Percentiles rank a stretch among this genome's conserved stretches.
These are phyloP conservation scores for Aspergillus neoniger DNA, from an alignment of 2,329 filamentous ascomycete species.

Conservation along the genomic window DNA sequence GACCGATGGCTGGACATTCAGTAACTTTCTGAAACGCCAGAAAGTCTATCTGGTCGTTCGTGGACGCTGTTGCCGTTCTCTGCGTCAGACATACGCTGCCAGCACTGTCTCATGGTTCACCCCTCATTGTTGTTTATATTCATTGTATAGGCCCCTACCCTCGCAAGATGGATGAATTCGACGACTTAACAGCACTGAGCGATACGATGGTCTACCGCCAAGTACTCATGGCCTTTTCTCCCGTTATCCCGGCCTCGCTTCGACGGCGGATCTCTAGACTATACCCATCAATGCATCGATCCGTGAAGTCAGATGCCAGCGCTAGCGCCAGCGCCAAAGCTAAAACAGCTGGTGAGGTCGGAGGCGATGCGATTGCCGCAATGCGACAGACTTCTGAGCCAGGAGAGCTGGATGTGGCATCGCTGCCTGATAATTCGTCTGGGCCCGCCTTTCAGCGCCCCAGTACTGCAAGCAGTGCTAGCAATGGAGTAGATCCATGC, in stretches of 20 bases:
- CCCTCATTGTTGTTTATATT: neutral
- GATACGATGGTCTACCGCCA: slow-evolving; percentile 25
- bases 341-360: neutral
- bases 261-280: slow-evolving; percentile 31
- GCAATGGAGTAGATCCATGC: slow-evolving; percentile 9
- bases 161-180: neutral
- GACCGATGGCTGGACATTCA: neutral
- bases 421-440: neutral
- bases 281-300: slow-evolving; percentile 20
- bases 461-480: slow-evolving; percentile 17
- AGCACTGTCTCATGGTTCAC: neutral
- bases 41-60: neutral
- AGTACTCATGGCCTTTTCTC: slow-evolving; percentile 19
- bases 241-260: slow-evolving; percentile 30
- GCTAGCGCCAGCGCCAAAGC: slow-evolving; percentile 7
- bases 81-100: neutral
- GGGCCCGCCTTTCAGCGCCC: slow-evolving; percentile 12
- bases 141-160: neutral
- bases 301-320: neutral
- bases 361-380: neutral
- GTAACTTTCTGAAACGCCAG: neutral
- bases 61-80: neutral
- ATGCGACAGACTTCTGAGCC: neutral
- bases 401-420: neutral
- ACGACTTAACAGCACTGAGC: slow-evolving; percentile 1